phyloP scores from a whole-genome alignment of 352 stramenopile genomes.

The Phytophthora nicotianae region DNA sequence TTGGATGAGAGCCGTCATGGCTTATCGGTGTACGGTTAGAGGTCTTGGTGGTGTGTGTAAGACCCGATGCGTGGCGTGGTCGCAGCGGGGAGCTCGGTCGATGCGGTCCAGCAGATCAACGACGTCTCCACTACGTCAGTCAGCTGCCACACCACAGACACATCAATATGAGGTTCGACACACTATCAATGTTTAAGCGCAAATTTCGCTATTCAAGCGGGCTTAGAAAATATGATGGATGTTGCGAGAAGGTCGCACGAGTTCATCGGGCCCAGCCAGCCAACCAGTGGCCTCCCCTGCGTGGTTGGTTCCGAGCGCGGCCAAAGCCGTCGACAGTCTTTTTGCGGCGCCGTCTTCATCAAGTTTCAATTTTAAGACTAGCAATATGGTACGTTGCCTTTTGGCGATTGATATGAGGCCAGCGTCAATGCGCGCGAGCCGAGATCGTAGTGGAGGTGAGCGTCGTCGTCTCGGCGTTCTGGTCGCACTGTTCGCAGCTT shows the following conservation, averaged over 20 bases:
- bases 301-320: constrained; percentile 43
- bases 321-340: constrained; percentile 52
- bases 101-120: constrained; percentile 31
- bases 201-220: not conserved
- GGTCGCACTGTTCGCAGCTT: not conserved
- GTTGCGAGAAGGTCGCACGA: constrained; percentile 11
- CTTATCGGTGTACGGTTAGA: not conserved
- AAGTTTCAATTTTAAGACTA: constrained; percentile 89
- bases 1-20: constrained; percentile 40
- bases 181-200: constrained; percentile 3
- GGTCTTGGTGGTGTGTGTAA: constrained; percentile 14
- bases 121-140: constrained; percentile 26
- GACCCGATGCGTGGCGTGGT: constrained; percentile 1
- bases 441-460: constrained; percentile 3
- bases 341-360: constrained; percentile 80
- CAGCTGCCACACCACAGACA: constrained; percentile 9
- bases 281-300: constrained; percentile 18
- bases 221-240: not conserved
- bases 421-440: constrained; percentile 2
- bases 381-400: constrained; percentile 79
- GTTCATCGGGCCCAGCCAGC: constrained; percentile 5
- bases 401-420: constrained; percentile 13
- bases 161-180: not conserved
- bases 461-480: not conserved
- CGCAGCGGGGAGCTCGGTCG: constrained; percentile 1